phyloP scores from a whole-genome alignment of 148 eudicot species.

The Vaccinium corymbosum region DNA sequence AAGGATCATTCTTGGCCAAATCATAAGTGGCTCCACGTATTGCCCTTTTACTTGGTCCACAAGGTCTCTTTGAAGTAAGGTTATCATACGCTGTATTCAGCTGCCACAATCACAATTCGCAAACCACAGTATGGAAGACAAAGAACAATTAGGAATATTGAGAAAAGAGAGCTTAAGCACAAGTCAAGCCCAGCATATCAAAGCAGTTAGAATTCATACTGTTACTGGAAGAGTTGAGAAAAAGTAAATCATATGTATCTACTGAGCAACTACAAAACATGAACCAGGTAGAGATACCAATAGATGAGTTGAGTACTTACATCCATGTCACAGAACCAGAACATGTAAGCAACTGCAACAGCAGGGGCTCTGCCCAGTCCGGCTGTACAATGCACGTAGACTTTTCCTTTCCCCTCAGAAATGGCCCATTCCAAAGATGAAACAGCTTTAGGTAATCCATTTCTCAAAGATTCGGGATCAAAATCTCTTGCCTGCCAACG shows the following conservation, averaged over 20 bases:
- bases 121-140: background rate
- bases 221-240: background rate
- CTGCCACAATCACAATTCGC: slow-evolving; percentile 30
- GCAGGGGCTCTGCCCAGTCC: slow-evolving; percentile 99
- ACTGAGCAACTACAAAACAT: background rate
- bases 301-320: slow-evolving; percentile 42
- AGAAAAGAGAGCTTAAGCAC: background rate
- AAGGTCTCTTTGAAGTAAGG: slow-evolving; percentile 74
- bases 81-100: slow-evolving; percentile 57
- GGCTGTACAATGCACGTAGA: slow-evolving; percentile 90
- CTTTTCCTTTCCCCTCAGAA: slow-evolving; percentile 80
- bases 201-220: background rate
- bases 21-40: slow-evolving; percentile 92
- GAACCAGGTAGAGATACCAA: background rate
- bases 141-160: background rate
- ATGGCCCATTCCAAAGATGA: slow-evolving; percentile 80
- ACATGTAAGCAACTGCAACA: slow-evolving; percentile 85
- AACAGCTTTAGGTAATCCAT: slow-evolving; percentile 74
- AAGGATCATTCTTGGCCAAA: slow-evolving; percentile 65
- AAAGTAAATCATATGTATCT: background rate
- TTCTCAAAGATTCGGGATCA: slow-evolving; percentile 85
- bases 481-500: slow-evolving; percentile 72
- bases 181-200: background rate
- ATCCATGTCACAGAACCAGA: slow-evolving; percentile 83
- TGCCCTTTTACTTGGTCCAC: slow-evolving; percentile 84